Base-by-base conservation (phyloP, 2,329 filamentous ascomycete genomes). In the Cladosporium austrohemisphaericum region DNA sequence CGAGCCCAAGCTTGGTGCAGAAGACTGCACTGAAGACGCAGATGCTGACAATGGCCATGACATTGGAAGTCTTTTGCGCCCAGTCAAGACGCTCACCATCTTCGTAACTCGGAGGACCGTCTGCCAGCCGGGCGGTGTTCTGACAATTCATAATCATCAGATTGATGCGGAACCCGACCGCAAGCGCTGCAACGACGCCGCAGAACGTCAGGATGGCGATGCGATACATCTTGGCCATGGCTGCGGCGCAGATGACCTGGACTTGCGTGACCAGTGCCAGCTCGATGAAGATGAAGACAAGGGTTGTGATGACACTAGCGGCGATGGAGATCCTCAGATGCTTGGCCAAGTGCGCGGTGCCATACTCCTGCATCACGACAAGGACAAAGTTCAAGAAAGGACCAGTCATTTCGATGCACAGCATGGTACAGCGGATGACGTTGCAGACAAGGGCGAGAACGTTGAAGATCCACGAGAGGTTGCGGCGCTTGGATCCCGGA, bases 391-490 rank as follows among this genome's bases (percentile, higher is more conserved):
- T 72, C 57, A 76, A 71, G 57, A 81, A 83, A 3, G 75, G 70
- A 2, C 81, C 81, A 7, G 80, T 77, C 61, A 81, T 83, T 65
- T 78, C 85, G 49, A 80, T 61, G 45, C 72, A 69, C 18, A 81
- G 70, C 4, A 88, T 67, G 13, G 77, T 64, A 60, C 75, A 76
- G 51, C 86, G 83, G 37, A 81, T 65, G 41, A 78, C 70, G 66
- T 85, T 83, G 60, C 83, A 62, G 41, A 78, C 43, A 16, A 94
- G 75, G 11, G 79, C 78, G 19, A 75, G 52, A 16, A 78, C 57
- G 62, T 91, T 89, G 59, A 90, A 71, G 55, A 83, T 61, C 64
- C 86, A 86, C 16, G 88, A 76, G 0, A 74, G 62, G 1, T 84
- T 83, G 45, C 71, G 70, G 52, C 86, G 78, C 64, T 88, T 89